Evolutionary conservation across 2,329 filamentous ascomycete genomes (phyloP).

Genomic region (Metarhizium anisopliae): DNA sequence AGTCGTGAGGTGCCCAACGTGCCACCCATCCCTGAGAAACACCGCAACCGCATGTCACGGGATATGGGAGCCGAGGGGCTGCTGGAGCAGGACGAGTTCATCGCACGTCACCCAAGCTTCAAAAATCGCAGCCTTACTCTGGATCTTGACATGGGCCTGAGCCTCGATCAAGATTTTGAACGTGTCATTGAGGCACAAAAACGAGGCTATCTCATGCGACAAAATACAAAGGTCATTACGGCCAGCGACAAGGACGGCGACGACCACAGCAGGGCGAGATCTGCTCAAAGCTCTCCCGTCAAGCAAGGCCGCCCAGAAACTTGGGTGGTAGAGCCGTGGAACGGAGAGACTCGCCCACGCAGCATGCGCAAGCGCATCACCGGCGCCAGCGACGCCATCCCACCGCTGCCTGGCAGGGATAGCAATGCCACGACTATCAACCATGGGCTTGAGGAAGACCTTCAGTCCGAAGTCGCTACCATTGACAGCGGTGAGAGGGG

Average conservation of each 20-base stretch:
- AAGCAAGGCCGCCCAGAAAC: slow-evolving; percentile 79
- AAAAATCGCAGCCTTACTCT: slow-evolving; percentile 77
- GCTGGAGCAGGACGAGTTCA: slow-evolving; percentile 29
- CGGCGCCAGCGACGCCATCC: slow-evolving; percentile 50
- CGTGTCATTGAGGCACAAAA: slow-evolving; percentile 94
- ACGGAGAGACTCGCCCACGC: slow-evolving; percentile 62
- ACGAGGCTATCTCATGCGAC: slow-evolving; percentile 97
- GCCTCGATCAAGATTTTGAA: slow-evolving; percentile 87
- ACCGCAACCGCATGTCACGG: slow-evolving; percentile 45
- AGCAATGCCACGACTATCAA: slow-evolving; percentile 64
- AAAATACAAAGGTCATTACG: slow-evolving; percentile 94
- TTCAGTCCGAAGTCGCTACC: slow-evolving; percentile 43
- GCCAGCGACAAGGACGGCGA: slow-evolving; percentile 70
- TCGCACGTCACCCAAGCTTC: slow-evolving; percentile 61
- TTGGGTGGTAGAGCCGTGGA: slow-evolving; percentile 97
- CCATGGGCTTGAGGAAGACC: slow-evolving; percentile 61
- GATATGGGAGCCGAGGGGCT: slow-evolving; percentile 33
- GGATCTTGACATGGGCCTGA: slow-evolving; percentile 74
- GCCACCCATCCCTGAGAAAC: slow-evolving; percentile 52
- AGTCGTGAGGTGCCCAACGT: slow-evolving; percentile 61
- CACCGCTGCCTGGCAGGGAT: slow-evolving; percentile 79
- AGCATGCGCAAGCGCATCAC: slow-evolving; percentile 46
- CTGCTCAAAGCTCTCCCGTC: slow-evolving; percentile 58
- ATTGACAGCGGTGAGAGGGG: slow-evolving; percentile 83
- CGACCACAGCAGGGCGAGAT: slow-evolving; percentile 45